phyloP scores from a whole-genome alignment of 345 rosid genomes.

The Murraya paniculata region DNA sequence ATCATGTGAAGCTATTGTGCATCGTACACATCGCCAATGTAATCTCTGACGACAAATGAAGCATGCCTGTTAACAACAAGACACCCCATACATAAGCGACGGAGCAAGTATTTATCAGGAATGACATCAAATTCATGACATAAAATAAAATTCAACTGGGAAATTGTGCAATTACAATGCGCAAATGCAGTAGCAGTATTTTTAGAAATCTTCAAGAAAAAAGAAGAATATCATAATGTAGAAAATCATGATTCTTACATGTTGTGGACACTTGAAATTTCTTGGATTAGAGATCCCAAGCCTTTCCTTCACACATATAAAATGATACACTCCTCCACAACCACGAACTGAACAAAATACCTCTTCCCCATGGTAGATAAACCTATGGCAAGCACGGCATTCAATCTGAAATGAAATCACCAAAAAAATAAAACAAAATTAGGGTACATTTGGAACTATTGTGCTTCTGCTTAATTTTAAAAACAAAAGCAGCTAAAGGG shows the following conservation, averaged over 20 bases:
- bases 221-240: slow-evolving; percentile 6
- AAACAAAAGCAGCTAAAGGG: no score
- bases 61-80: slow-evolving; percentile 52
- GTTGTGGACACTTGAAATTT: slow-evolving; percentile 87
- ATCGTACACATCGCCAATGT: slow-evolving; percentile 68
- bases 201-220: neutral
- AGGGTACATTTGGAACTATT: neutral
- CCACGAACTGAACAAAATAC: slow-evolving; percentile 57
- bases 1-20: slow-evolving; percentile 70
- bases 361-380: slow-evolving; percentile 62
- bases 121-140: neutral
- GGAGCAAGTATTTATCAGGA: neutral
- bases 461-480: neutral
- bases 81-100: slow-evolving; percentile 9
- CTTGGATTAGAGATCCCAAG: slow-evolving; percentile 33
- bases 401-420: slow-evolving; percentile 48
- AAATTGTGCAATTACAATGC: neutral
- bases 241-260: slow-evolving; percentile 45
- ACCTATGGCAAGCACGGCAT: slow-evolving; percentile 57
- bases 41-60: slow-evolving; percentile 67
- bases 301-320: slow-evolving; percentile 45
- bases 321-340: slow-evolving; percentile 68
- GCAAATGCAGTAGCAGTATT: neutral
- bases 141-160: neutral
- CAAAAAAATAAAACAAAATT: neutral